Evolutionary conservation across 805 yeast species (phyloP), one percentile per base, ranked within the genome.

Genomic region (Candida silvicultrix): DNA sequence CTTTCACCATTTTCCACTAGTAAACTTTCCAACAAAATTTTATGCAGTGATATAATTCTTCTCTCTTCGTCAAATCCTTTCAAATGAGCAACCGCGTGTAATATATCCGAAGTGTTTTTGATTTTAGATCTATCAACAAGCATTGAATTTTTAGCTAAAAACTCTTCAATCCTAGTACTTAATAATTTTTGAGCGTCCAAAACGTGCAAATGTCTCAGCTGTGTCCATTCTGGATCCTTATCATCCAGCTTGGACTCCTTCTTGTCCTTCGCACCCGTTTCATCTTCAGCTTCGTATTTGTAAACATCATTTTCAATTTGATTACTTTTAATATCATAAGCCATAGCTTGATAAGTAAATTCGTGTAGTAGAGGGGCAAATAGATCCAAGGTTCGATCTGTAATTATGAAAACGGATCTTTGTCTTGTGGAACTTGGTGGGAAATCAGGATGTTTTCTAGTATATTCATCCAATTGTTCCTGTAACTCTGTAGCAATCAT

Each of bases 291-390:
- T 40, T 67, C 60, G 57, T 82, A 86, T 29, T 59, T 67, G 60
- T 78, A 83, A n/a, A 59, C 58, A 52, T 74, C 68, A 44, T 69
- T 63, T 55, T 59, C 53, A 39, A 73, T 68, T n/a, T 66, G 58
- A 34, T 69, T 76, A 28, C 67, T 68, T 2, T 75, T 73, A 23
- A 84, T 65, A 63, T 92, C 99, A 68, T 84, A 83, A 18, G 90
- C 85, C 86, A 90, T 82, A 5, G 97, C 90, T 65, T 92, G 95
- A 64, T 90, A 94, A 21, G 84, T 78, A 64, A 90, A 88, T 61
- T 89, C 96, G 63, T 94, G 98, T 45, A 90, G 65, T 41, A 94
- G 62, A 0, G 97, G 96, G 7, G 94, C 85, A 56, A 78, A 78
- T 42, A 85, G 69, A 62, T 95, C 99, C 60, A 89, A 61, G 2